phyloP scores from a whole-genome alignment of 2,329 filamentous ascomycete genomes.

The Arthrobotrys sinensis region DNA sequence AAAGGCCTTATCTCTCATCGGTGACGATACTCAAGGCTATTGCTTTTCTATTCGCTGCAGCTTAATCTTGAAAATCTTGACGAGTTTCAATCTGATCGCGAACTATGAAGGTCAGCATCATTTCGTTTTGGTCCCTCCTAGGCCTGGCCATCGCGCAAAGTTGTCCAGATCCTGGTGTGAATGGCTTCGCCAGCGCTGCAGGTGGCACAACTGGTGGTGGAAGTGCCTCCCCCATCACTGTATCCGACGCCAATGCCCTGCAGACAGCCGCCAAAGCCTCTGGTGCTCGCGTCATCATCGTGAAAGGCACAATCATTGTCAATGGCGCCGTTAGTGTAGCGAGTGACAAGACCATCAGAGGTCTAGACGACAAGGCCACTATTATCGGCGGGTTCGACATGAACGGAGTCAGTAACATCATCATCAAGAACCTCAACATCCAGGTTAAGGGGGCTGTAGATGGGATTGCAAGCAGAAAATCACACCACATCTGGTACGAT shows the following conservation, averaged over 20 bases:
- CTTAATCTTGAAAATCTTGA: too few relatives aligned
- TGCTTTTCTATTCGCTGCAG: too few relatives aligned
- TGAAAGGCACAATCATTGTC: slow-evolving; percentile 14
- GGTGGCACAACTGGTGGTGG: slow-evolving; percentile 6
- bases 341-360: slow-evolving; percentile 9
- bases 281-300: neutral
- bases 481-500: slow-evolving; percentile 10
- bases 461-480: slow-evolving; percentile 3
- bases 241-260: neutral
- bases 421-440: slow-evolving; percentile 22
- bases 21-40: too few relatives aligned
- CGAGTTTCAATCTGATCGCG: too few relatives aligned
- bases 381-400: slow-evolving; percentile 4
- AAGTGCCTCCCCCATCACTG: neutral
- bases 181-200: neutral
- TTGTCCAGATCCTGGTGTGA: slow-evolving; percentile 1
- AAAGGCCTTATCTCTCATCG: too few relatives aligned
- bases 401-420: neutral
- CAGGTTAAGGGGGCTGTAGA: neutral
- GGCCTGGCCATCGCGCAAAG: slow-evolving; percentile 2
- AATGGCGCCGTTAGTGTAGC: neutral
- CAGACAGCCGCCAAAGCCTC: neutral
- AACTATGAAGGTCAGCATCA: slow-evolving; percentile 7
- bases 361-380: slow-evolving; percentile 8
- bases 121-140: slow-evolving; percentile 3